These are phyloP conservation scores for Sambucus nigra DNA, from an alignment of 129 eudicot species.

Conservation along the genomic window DNA sequence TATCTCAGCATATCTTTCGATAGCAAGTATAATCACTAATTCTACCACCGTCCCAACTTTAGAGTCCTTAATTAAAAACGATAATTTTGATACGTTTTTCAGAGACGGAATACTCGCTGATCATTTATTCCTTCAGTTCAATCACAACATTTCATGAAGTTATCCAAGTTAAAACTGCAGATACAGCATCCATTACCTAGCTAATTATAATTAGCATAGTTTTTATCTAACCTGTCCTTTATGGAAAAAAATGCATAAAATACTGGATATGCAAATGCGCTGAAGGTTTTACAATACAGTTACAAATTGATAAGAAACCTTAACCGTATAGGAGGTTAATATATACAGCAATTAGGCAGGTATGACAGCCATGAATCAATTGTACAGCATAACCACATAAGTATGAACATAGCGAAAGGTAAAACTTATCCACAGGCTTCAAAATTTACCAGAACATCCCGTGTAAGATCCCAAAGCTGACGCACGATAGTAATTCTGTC, in stretches of 20 bases:
- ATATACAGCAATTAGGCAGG: background rate
- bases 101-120: no score
- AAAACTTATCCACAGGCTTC: slow-evolving; percentile 6
- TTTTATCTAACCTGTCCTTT: background rate
- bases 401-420: slow-evolving; percentile 6
- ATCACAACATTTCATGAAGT: no score
- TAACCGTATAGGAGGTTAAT: background rate
- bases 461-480: slow-evolving; percentile 89
- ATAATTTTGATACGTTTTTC: no score
- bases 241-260: background rate
- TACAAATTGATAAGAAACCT: background rate
- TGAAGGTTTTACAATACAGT: background rate
- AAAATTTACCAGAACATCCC: slow-evolving; percentile 67
- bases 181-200: background rate
- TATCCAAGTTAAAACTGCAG: no score
- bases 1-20: no score
- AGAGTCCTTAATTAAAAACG: no score
- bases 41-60: no score
- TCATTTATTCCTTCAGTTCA: no score
- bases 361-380: background rate
- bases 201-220: background rate
- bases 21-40: no score
- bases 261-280: background rate
- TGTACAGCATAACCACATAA: background rate
- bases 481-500: slow-evolving; percentile 86